Evolutionary conservation across 2,329 filamentous ascomycete genomes (phyloP).

Genomic region (Thelonectria rubi): DNA sequence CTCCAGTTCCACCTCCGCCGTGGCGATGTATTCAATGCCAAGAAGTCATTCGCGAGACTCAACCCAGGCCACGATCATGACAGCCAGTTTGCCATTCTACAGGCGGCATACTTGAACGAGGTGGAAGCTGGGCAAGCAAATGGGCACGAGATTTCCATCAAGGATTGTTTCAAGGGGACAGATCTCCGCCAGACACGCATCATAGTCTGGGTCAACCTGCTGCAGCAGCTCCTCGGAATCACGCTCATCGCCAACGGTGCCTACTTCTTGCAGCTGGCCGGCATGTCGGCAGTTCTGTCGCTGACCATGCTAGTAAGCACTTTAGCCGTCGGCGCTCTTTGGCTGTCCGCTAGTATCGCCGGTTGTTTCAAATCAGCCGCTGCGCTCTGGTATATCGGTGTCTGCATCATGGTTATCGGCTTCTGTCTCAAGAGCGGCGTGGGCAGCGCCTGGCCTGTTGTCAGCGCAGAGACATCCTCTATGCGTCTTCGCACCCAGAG

Average conservation of each 20-base stretch:
- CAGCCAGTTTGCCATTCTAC: no score
- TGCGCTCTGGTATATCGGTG: background rate
- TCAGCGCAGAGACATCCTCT: constrained; percentile 5
- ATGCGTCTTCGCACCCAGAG: constrained; percentile 6
- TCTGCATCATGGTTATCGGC: constrained; percentile 4
- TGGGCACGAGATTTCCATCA: background rate
- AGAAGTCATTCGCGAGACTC: no score
- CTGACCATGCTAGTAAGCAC: constrained; percentile 4
- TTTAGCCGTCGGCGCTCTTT: constrained; percentile 11
- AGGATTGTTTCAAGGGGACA: constrained; percentile 9
- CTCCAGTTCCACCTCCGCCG: no score
- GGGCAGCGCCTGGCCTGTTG: constrained; percentile 6
- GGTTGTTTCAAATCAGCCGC: background rate
- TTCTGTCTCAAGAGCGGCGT: constrained; percentile 1
- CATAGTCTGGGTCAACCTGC: background rate
- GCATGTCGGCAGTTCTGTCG: background rate
- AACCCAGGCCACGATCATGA: no score
- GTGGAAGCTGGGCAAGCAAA: no score
- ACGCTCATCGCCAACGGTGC: constrained; percentile 11
- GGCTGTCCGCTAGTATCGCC: background rate
- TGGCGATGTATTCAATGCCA: no score
- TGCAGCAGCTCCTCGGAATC: constrained; percentile 1
- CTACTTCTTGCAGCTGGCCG: constrained; percentile 17
- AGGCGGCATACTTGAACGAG: no score
- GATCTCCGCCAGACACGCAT: constrained; percentile 17